A percentile compares a stretch with the other conserved stretches of the same genome.
phyloP scores from a whole-genome alignment of 1,139 yeast species.

The Saccharomyces hybrid region DNA sequence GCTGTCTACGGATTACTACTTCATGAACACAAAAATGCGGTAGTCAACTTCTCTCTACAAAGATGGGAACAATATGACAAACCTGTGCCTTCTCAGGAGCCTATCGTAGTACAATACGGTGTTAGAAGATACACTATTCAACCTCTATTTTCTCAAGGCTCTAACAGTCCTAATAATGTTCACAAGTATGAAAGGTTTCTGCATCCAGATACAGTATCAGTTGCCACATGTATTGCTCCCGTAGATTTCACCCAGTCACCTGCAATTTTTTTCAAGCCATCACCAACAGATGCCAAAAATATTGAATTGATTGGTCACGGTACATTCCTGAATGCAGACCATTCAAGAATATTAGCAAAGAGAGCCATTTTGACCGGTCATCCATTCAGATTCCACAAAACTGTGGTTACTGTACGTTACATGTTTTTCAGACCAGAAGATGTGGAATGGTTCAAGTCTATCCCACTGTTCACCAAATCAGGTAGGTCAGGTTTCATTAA shows the following conservation, averaged over 20 bases:
- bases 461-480: slow-evolving; percentile 84
- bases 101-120: slow-evolving; percentile 83
- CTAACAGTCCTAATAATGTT: slow-evolving; percentile 74
- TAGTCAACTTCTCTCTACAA: slow-evolving; percentile 71
- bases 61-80: slow-evolving; percentile 84
- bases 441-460: slow-evolving; percentile 80
- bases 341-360: slow-evolving; percentile 76
- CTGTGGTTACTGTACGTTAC: slow-evolving; percentile 84
- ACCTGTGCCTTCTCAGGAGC: slow-evolving; percentile 75
- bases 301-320: slow-evolving; percentile 83
- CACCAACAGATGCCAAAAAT: slow-evolving; percentile 35
- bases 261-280: slow-evolving; percentile 55
- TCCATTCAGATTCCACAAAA: slow-evolving; percentile 90
- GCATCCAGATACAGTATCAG: slow-evolving; percentile 65
- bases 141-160: slow-evolving; percentile 77
- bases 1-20: slow-evolving; percentile 65
- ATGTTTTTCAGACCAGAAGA: slow-evolving; percentile 95
- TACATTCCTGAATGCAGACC: slow-evolving; percentile 79
- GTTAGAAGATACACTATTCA: slow-evolving; percentile 79
- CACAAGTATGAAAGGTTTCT: slow-evolving; percentile 79
- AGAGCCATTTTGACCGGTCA: slow-evolving; percentile 87
- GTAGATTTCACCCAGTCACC: slow-evolving; percentile 77
- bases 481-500: slow-evolving; percentile 93
- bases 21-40: slow-evolving; percentile 81
- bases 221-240: slow-evolving; percentile 91